Base-by-base conservation (phyloP, 2,329 filamentous ascomycete species). In the Uncinocarpus reesii region DNA sequence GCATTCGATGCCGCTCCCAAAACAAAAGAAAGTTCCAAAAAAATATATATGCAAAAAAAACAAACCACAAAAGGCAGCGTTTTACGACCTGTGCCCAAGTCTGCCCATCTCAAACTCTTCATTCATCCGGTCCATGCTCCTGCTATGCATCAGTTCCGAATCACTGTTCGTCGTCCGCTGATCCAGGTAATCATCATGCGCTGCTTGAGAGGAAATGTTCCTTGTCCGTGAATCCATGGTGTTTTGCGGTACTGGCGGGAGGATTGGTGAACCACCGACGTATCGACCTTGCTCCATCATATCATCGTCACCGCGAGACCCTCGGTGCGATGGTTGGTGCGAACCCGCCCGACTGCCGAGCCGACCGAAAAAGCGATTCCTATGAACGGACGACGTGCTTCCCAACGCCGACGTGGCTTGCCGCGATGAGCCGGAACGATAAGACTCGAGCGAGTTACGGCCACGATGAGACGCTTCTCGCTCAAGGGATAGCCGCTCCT, bases 291-390 rank as follows among this genome's bases (percentile, higher is more conserved):
- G 69, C 47, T 71, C 72, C 55, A 68, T 64, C 48, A 74, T 55
- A 51, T 73, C 65, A 2, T 61, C 67, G 7, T 69, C 62, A 26
- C 58, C 62, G 8, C 56, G 50, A 10, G 32, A 20, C 10, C 38
- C 20, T 32, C 48, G 34, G 18, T 31, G 7, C 13, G 41, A 44
- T 13, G 24, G 10, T 31, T 47, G 21, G n/a, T 35, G 29, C 2
- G 51, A 11, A 20, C 44, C 55, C 48, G 42, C 54, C 21, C 58
- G 64, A 47, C 62, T 63, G 26, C 60, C 57, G 2, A 60, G 57
- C n/a, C 77, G 72, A 29, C 72, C 66, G 62, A 84, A 79, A 66
- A 83, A 83, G 2, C 79, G 72, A 53, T 80, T 81, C 5, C 75
- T 72, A 49, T 79, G 76, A 4, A 67, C 65, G 4, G 70, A 60